These are phyloP conservation scores for Lyophyllum decastes DNA, from an alignment of 768 basidiomycete species.

Conservation along the genomic window DNA sequence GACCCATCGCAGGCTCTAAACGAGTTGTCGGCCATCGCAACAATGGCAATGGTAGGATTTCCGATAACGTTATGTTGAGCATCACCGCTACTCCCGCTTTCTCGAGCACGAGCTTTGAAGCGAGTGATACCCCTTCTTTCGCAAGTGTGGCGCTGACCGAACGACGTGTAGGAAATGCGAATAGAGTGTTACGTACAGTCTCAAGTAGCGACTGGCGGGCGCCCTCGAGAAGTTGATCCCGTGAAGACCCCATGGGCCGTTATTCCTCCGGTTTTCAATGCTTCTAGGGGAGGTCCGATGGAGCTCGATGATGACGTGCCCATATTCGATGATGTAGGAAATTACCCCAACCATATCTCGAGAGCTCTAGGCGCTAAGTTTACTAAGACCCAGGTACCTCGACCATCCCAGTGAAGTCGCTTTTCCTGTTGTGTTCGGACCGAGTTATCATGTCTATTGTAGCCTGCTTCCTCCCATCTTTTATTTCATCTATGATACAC, in stretches of 20 bases:
- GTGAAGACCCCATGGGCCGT: conserved; percentile 21
- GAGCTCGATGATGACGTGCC: background rate
- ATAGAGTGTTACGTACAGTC: conserved; percentile 31
- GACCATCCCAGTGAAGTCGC: background rate
- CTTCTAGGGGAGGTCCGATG: background rate
- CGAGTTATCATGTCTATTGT: no score
- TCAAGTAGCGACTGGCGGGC: conserved; percentile 21
- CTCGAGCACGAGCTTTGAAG: conserved; percentile 28
- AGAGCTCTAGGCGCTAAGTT: no score
- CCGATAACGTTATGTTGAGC: conserved; percentile 25
- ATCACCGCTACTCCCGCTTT: conserved; percentile 28
- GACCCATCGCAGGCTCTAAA: conserved; percentile 17
- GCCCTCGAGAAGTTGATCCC: conserved; percentile 23
- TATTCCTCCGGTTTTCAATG: conserved; percentile 27
- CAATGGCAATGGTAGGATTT: background rate
- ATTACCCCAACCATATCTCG: background rate
- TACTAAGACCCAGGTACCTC: background rate
- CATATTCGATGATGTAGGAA: background rate
- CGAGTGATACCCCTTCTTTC: conserved; percentile 5
- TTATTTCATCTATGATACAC: no score
- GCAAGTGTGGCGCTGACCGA: background rate
- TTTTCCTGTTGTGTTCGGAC: no score
- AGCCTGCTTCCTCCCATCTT: no score
- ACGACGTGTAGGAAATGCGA: conserved; percentile 27
- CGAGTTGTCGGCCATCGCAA: conserved; percentile 13